A percentile compares a stretch with the other conserved stretches of the same genome.
Evolutionary conservation across 768 basidiomycete species (phyloP).

Genomic region (Tylopilus felleus): DNA sequence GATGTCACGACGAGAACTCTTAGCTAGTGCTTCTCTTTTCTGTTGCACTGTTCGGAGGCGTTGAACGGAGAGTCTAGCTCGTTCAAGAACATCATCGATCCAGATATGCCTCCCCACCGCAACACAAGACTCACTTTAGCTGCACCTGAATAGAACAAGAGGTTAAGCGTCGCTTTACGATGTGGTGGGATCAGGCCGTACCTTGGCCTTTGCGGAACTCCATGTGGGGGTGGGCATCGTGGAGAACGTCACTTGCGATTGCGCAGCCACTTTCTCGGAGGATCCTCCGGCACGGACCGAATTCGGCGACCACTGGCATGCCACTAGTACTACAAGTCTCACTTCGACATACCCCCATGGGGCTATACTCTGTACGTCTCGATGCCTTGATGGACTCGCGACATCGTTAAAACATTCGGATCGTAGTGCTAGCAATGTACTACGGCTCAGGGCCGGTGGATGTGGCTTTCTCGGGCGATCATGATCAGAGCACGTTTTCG

Average conservation of each 20-base stretch:
- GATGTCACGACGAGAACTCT: constrained; percentile 71
- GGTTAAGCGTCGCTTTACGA: constrained; percentile 4
- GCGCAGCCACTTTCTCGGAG: constrained; percentile 2
- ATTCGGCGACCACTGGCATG: background rate
- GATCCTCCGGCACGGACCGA: constrained; percentile 13
- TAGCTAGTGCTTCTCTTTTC: constrained; percentile 88
- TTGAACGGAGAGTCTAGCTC: constrained; percentile 73
- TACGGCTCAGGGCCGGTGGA: background rate
- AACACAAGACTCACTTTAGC: constrained; percentile 36
- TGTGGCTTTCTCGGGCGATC: background rate
- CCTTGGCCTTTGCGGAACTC: constrained; percentile 65
- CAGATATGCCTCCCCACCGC: background rate
- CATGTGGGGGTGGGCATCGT: constrained; percentile 39
- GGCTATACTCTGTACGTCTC: background rate
- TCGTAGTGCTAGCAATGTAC: background rate
- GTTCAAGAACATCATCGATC: constrained; percentile 2
- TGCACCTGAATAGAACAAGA: constrained; percentile 37
- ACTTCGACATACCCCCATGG: background rate
- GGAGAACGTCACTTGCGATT: background rate
- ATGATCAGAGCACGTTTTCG: background rate
- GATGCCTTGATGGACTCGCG: background rate
- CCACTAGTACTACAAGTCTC: too few relatives aligned
- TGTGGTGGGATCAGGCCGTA: constrained; percentile 13
- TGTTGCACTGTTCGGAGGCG: constrained; percentile 82
- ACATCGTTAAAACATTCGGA: background rate